phyloP scores from a whole-genome alignment of 2,329 filamentous ascomycete genomes.

The Blastomyces emzantsi region DNA sequence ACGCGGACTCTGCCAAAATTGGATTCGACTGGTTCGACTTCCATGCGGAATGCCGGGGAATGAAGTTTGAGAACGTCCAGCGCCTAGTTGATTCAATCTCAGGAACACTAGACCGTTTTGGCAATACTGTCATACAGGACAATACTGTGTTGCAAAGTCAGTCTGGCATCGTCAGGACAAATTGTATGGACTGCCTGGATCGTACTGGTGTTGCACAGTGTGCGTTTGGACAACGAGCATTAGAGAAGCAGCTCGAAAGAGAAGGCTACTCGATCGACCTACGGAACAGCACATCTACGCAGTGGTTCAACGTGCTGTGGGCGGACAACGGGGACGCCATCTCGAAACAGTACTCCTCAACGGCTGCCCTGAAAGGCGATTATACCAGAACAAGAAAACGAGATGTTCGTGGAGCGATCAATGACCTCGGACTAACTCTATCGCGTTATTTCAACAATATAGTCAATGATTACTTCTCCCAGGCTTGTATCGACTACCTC shows the following conservation, averaged over 20 bases:
- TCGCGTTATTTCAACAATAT: conserved; percentile 72
- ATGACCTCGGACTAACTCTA: conserved; percentile 81
- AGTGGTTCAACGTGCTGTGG: conserved; percentile 96
- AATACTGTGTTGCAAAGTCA: conserved; percentile 45
- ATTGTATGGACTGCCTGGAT: conserved; percentile 98
- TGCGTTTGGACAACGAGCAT: conserved; percentile 71
- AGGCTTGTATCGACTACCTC: conserved; percentile 89
- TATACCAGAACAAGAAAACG: conserved; percentile 87
- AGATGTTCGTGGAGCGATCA: conserved; percentile 82
- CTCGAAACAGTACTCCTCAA: conserved; percentile 91
- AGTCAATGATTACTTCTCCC: conserved; percentile 95
- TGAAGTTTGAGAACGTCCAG: conserved; percentile 96
- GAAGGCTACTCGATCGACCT: conserved; percentile 68
- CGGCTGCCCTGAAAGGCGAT: conserved; percentile 91
- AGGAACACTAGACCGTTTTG: conserved; percentile 57
- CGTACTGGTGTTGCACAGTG: conserved; percentile 94
- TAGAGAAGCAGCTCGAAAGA: conserved; percentile 68
- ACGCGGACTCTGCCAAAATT: conserved; percentile 45
- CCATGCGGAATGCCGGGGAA: conserved; percentile 80
- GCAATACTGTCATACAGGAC: conserved; percentile 56
- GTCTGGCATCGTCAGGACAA: conserved; percentile 74
- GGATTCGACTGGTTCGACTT: conserved; percentile 97
- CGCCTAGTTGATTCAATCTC: conserved; percentile 63
- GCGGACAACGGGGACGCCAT: conserved; percentile 96
- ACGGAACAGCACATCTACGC: conserved; percentile 66